A percentile compares a stretch with the other conserved stretches of the same genome.
phyloP scores from a whole-genome alignment of 2,329 filamentous ascomycete species.

The Trematosphaeria pertusa region DNA sequence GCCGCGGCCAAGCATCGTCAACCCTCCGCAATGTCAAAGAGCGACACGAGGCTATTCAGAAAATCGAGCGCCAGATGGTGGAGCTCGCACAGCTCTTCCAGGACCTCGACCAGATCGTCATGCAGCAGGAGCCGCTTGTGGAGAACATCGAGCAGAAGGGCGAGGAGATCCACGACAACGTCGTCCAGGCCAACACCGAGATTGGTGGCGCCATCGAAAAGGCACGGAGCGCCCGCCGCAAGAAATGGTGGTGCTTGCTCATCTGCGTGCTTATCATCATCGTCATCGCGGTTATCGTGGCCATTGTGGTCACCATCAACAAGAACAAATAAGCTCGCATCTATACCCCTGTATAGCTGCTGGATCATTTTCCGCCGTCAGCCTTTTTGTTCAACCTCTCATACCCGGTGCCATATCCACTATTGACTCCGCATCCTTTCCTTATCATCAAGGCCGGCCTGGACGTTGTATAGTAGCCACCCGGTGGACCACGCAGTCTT shows the following conservation, averaged over 20 bases:
- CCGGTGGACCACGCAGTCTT: slow-evolving; percentile 15
- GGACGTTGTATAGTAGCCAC: slow-evolving; percentile 27
- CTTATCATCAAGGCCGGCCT: slow-evolving; percentile 28
- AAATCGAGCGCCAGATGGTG: slow-evolving; percentile 90
- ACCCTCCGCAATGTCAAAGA: slow-evolving; percentile 81
- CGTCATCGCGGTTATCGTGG: slow-evolving; percentile 49
- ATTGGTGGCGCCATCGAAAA: slow-evolving; percentile 83
- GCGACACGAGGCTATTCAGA: slow-evolving; percentile 85
- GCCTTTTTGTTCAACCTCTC: slow-evolving; percentile 6
- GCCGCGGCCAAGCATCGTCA: slow-evolving; percentile 79
- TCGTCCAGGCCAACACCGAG: slow-evolving; percentile 84
- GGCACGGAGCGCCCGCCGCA: slow-evolving; percentile 72
- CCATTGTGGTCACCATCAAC: slow-evolving; percentile 41
- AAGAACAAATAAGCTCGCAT: too few relatives aligned
- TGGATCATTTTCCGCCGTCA: not conserved
- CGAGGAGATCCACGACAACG: slow-evolving; percentile 83
- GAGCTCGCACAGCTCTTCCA: slow-evolving; percentile 88
- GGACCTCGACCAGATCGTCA: slow-evolving; percentile 83
- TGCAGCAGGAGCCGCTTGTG: slow-evolving; percentile 84
- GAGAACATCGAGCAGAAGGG: slow-evolving; percentile 84
- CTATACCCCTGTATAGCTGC: slow-evolving; percentile 9
- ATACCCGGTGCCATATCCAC: slow-evolving; percentile 16
- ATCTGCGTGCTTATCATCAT: slow-evolving; percentile 61
- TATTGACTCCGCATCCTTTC: slow-evolving; percentile 23
- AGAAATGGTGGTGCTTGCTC: slow-evolving; percentile 96